Conservation (phyloP, 495 filamentous ascomycete genomes). For the Symbiotaphrina buchneri region DNA sequence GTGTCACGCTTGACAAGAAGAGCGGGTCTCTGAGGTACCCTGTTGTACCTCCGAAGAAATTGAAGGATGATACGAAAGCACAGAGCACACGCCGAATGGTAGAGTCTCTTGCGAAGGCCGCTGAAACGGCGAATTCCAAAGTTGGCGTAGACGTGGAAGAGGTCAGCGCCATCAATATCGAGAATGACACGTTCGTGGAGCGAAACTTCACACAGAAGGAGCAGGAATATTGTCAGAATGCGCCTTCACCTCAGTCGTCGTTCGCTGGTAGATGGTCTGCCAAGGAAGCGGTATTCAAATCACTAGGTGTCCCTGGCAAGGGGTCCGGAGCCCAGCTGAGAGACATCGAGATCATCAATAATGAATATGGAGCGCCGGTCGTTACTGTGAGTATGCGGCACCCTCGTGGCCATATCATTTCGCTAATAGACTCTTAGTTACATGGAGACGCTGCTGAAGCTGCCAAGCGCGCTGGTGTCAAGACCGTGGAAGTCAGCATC, state of each 20-base stretch:
- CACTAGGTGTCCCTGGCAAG: constrained; percentile 65
- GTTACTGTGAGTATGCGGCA: constrained; percentile 48
- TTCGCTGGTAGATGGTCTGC: constrained; percentile 91
- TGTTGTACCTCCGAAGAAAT: constrained; percentile 30
- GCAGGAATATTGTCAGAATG: constrained; percentile 64
- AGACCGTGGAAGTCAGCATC: constrained; percentile 75
- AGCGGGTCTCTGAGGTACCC: constrained; percentile 54
- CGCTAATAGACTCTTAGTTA: constrained; percentile 26
- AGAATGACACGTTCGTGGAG: constrained; percentile 83
- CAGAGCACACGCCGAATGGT: constrained; percentile 54
- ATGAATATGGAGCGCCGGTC: constrained; percentile 58
- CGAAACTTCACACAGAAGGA: constrained; percentile 81
- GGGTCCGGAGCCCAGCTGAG: constrained; percentile 76
- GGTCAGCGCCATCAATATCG: constrained; percentile 63
- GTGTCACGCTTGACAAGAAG: constrained; percentile 69
- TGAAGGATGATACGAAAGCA: constrained; percentile 22
- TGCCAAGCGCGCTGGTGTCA: constrained; percentile 65
- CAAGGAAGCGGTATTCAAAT: constrained; percentile 98
- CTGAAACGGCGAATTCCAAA: constrained; percentile 48
- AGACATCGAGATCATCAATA: constrained; percentile 79
- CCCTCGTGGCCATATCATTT: not conserved
- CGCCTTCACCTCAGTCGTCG: constrained; percentile 51
- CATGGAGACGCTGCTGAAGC: constrained; percentile 62
- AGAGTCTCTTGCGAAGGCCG: constrained; percentile 52
- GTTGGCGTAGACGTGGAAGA: constrained; percentile 86